Evolutionary conservation across 352 stramenopile genomes (phyloP), one percentile per base, ranked within the genome.

Genomic region (Phytophthora hybrid): DNA sequence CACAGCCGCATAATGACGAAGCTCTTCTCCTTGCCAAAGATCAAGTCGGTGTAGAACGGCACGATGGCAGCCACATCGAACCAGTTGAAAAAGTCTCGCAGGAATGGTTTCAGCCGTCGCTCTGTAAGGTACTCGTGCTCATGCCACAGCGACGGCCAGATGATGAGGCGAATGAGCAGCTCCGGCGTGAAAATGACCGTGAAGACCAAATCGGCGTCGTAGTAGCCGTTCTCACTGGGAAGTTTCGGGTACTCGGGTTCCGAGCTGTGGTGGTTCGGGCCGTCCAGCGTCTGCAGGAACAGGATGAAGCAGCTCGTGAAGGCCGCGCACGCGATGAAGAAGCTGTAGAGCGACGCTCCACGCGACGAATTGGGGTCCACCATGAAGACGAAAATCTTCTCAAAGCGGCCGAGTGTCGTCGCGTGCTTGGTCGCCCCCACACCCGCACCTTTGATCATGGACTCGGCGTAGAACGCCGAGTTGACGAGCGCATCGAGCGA

Each of bases 61-160:
- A 87, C 62, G 60, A 94, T 82, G 1, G 87, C 85, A 3, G 83
- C 81, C 18, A 94, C 65, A 62, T 94, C 85, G 56, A 94, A 94
- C 87, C 85, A 94, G 67, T 94, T 94, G 80, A 94, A 94, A 49
- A 89, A 81, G 63, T 94, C 87, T 0, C 74, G 72, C n/a, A 91
- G 69, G 47, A 92, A 94, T 9, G 87, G 87, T 37, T 87, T 85
- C 23, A 94, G 68, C 4, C 87, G 80, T 13, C 83, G 85, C 62
- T 92, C 82, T 0, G 74, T 86, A 8, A 94, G 73, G 71, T 92
- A 91, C 26, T 94, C 85, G 67, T 89, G 82, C 18, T 94, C 82
- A 7, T 78, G 70, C 87, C 87, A 94, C 53, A 94, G 61, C 6
- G 85, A 93, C 19, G 87, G 87, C 87, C 87, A 94, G 67, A 94